phyloP scores from a whole-genome alignment of 2,329 filamentous ascomycete genomes.

The Hyphodiscus sp. region DNA sequence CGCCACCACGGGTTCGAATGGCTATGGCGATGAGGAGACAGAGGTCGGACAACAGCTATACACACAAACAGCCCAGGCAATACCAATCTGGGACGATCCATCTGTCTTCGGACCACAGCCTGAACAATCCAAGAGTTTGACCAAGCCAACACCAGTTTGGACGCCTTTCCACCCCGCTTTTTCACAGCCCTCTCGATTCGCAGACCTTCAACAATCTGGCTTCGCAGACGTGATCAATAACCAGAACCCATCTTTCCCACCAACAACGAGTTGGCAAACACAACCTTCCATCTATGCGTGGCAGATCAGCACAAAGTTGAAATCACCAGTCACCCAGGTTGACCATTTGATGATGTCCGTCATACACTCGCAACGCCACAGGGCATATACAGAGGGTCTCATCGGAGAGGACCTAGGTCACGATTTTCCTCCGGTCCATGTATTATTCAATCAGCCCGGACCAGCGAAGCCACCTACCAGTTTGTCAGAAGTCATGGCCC shows the following conservation, averaged over 20 bases:
- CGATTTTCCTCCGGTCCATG: slow-evolving; percentile 23
- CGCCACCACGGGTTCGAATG: slow-evolving; percentile 5
- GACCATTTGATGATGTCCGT: slow-evolving; percentile 26
- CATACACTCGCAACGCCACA: slow-evolving; percentile 24
- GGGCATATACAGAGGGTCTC: slow-evolving; percentile 10
- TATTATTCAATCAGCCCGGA: slow-evolving; percentile 22
- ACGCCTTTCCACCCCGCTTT: slow-evolving; percentile 24
- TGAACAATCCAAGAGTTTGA: slow-evolving; percentile 12
- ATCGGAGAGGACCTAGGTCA: slow-evolving; percentile 18
- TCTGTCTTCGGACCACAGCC: slow-evolving; percentile 14
- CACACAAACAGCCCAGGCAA: slow-evolving; percentile 11
- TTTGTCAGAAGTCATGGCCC: slow-evolving; percentile 23
- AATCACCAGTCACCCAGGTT: slow-evolving; percentile 22
- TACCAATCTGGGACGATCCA: slow-evolving; percentile 23
- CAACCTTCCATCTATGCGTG: slow-evolving; percentile 27
- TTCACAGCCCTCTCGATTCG: slow-evolving; percentile 23
- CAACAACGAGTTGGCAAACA: slow-evolving; percentile 23
- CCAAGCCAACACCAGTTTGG: slow-evolving; percentile 21
- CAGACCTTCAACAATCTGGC: slow-evolving; percentile 16
- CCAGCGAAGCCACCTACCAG: slow-evolving; percentile 16
- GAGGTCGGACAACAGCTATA: slow-evolving; percentile 17
- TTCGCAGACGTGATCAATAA: slow-evolving; percentile 18
- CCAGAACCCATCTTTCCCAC: slow-evolving; percentile 1
- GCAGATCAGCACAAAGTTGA: slow-evolving; percentile 28
- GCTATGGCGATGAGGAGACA: slow-evolving; percentile 12